phyloP scores from a whole-genome alignment of 169 alveolate genomes.

The Eimeria mitis region DNA sequence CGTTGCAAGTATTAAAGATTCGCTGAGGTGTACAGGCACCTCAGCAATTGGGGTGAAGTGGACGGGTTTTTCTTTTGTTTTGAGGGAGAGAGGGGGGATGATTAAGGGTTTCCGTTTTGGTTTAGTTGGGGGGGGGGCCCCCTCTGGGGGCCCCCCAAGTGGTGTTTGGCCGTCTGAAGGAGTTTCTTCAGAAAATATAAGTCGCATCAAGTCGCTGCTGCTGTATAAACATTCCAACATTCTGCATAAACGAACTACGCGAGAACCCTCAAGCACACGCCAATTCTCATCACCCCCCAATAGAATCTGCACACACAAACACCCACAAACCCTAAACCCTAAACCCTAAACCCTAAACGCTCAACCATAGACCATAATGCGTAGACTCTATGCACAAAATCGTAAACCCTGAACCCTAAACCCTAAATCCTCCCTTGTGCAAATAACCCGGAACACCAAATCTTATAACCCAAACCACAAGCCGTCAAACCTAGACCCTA shows the following conservation, averaged over 20 bases:
- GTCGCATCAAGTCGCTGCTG: neutral
- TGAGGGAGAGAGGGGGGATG: neutral
- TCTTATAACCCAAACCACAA: neutral
- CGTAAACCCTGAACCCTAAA: neutral
- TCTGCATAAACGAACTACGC: neutral
- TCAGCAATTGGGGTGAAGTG: conserved; percentile 4
- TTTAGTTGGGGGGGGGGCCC: neutral
- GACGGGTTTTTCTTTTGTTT: conserved; percentile 14
- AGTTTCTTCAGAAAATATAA: neutral
- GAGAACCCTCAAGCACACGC: conserved; percentile 49
- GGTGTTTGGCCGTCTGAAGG: neutral
- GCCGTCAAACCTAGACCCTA: neutral
- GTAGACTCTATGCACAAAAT: neutral
- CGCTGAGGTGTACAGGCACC: conserved; percentile 48
- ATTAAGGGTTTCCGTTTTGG: neutral
- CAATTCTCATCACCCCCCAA: conserved; percentile 51
- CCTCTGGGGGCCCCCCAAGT: neutral
- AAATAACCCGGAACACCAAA: neutral
- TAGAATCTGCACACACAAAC: conserved; percentile 49
- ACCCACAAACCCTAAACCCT: neutral
- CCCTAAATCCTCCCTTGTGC: neutral
- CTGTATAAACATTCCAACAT: conserved; percentile 7
- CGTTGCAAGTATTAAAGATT: neutral
- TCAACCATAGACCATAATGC: neutral
- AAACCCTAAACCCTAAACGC: neutral